These are phyloP conservation scores for Pseudoscleropodium purum DNA, from an alignment of 225 moss, liverwort and hornwort genomes.

Conservation along the genomic window DNA sequence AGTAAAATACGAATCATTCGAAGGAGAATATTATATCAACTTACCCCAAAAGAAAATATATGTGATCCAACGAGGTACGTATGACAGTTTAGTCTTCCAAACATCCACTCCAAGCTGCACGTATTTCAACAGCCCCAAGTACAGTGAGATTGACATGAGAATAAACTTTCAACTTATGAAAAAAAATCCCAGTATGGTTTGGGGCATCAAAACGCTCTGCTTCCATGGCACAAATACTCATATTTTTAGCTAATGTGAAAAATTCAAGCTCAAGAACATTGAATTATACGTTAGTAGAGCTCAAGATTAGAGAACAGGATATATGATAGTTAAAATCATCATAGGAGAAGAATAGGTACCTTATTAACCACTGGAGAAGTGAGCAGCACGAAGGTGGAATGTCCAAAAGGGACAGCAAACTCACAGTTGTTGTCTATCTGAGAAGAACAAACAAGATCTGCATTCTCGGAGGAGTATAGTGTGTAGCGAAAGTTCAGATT, in stretches of 20 bases:
- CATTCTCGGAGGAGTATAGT: slow-evolving; percentile 8
- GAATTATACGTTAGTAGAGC: background rate
- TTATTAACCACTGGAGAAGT: slow-evolving; percentile 19
- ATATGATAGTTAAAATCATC: background rate
- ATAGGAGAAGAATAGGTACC: slow-evolving; percentile 3
- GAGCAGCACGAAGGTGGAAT: slow-evolving; percentile 25
- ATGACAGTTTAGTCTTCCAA: slow-evolving; percentile 52
- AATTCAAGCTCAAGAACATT: background rate
- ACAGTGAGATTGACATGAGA: background rate
- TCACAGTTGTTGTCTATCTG: slow-evolving; percentile 13
- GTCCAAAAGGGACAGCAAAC: slow-evolving; percentile 26
- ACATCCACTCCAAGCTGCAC: slow-evolving; percentile 44
- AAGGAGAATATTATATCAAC: background rate
- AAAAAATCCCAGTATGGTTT: background rate
- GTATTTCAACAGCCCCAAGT: background rate
- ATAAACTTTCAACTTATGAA: background rate
- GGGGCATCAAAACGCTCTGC: background rate
- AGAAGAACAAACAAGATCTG: slow-evolving; percentile 19
- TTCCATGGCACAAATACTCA: background rate
- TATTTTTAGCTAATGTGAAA: background rate
- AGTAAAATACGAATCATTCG: background rate
- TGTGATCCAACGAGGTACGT: slow-evolving; percentile 55
- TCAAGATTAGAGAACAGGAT: background rate
- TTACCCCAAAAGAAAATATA: slow-evolving; percentile 47
- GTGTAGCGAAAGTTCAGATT: slow-evolving; percentile 10